Conservation (phyloP, 768 basidiomycete species). For the Boletus sensibilis region DNA sequence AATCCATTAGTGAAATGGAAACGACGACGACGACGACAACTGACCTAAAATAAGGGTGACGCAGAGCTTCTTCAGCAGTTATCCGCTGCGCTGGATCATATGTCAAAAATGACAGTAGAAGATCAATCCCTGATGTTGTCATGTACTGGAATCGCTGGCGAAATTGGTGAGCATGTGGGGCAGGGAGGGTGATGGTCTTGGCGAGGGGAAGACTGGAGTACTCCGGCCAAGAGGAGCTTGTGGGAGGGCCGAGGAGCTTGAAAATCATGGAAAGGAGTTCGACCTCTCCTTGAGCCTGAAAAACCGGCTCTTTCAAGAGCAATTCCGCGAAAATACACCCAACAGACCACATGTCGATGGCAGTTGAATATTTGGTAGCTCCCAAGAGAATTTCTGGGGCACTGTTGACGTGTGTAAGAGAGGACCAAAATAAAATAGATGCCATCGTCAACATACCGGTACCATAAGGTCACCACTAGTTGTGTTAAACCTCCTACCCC, state of each 20-base stretch:
- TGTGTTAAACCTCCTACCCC: conserved; percentile 98
- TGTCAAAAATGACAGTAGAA: conserved; percentile 75
- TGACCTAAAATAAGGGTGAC: conserved; percentile 90
- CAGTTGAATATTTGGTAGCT: conserved; percentile 89
- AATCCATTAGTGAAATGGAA: conserved; percentile 1
- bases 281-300: conserved; percentile 93
- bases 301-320: conserved; percentile 92
- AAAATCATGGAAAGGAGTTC: conserved; percentile 94
- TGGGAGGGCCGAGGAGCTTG: conserved; percentile 92
- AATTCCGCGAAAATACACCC: conserved; percentile 99
- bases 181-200: conserved; percentile 73
- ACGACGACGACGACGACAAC: neutral
- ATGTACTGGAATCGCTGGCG: conserved; percentile 86
- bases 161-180: conserved; percentile 72
- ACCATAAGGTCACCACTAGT: conserved; percentile 98
- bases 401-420: conserved; percentile 39
- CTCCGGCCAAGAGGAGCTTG: conserved; percentile 81
- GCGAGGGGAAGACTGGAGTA: conserved; percentile 77
- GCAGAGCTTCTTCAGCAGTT: conserved; percentile 83
- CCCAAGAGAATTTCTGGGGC: conserved; percentile 96
- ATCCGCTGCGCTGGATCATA: conserved; percentile 90
- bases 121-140: conserved; percentile 79
- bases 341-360: conserved; percentile 98
- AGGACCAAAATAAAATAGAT: conserved; percentile 12
- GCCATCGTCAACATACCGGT: conserved; percentile 61